These are phyloP conservation scores for Cardamine chenopodiifolia DNA, from an alignment of 345 rosid species.

Conservation along the genomic window DNA sequence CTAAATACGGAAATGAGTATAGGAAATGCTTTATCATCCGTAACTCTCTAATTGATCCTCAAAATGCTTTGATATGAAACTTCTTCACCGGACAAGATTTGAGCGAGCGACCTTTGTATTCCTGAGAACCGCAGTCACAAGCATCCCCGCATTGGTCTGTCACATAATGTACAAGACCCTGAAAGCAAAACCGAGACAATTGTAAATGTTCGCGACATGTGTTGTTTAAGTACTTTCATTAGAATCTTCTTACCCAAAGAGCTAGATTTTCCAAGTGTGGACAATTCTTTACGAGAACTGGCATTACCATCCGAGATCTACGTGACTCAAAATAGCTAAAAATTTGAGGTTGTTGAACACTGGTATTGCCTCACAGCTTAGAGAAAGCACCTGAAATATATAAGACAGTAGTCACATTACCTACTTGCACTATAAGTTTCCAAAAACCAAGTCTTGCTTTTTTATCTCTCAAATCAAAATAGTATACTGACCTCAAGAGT, in stretches of 20 bases:
- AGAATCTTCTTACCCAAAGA: neutral
- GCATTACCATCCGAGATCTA: neutral
- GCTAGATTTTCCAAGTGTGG: constrained; percentile 1
- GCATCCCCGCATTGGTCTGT: neutral
- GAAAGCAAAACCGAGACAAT: neutral
- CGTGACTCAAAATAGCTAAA: neutral
- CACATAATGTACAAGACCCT: neutral
- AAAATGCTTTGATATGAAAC: neutral
- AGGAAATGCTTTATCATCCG: neutral
- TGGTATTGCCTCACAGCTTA: neutral
- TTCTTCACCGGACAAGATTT: neutral
- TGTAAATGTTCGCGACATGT: neutral
- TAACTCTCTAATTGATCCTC: neutral
- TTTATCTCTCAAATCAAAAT: neutral
- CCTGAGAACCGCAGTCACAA: neutral
- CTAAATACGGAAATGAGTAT: neutral
- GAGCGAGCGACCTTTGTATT: neutral
- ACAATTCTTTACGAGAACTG: neutral
- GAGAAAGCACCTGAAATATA: constrained; percentile 4
- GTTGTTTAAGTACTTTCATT: neutral
- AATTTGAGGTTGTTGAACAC: constrained; percentile 13
- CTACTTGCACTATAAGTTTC: neutral
- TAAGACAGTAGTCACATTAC: no score
- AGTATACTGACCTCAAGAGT: constrained; percentile 10
- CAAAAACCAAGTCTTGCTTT: no score